A percentile compares a stretch with the other conserved stretches of the same genome.
These are phyloP conservation scores for Magnusiomyces paraingens DNA, from an alignment of 1,139 yeast genomes.

Conservation along the genomic window DNA sequence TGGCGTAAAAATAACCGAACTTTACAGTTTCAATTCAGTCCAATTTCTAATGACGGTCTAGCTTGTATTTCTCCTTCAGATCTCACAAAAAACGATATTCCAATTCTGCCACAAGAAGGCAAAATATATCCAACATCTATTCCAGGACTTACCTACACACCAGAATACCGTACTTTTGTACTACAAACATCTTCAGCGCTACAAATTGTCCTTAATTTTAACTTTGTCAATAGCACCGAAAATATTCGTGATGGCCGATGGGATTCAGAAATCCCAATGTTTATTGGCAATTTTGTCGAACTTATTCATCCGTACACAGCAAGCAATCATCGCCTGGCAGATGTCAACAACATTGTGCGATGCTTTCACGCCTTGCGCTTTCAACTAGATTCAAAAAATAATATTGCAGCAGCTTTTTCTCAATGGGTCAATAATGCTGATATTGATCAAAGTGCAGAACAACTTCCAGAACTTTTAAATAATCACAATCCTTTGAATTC, in stretches of 20 bases:
- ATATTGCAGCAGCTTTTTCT: conserved; percentile 19
- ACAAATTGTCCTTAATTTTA: conserved; percentile 9
- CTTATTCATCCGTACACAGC: conserved; percentile 11
- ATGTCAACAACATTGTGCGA: conserved; percentile 21
- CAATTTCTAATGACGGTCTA: conserved; percentile 37
- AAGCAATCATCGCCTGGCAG: conserved; percentile 16
- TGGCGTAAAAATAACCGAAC: conserved; percentile 35
- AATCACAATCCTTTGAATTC: too few relatives aligned
- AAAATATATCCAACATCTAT: conserved; percentile 37
- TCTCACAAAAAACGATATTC: conserved; percentile 16
- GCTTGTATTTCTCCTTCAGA: conserved; percentile 37
- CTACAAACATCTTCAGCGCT: conserved; percentile 29
- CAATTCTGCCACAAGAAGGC: conserved; percentile 25
- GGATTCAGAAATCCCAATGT: conserved; percentile 10
- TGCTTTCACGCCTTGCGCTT: conserved; percentile 23
- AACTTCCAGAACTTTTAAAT: too few relatives aligned
- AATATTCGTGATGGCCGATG: conserved; percentile 14
- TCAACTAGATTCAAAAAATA: conserved; percentile 17
- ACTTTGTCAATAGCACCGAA: conserved; percentile 6
- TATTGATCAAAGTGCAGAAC: too few relatives aligned
- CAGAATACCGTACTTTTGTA: conserved; percentile 36
- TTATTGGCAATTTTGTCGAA: conserved; percentile 14
- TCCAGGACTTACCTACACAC: conserved; percentile 36
- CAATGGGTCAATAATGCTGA: conserved; percentile 24
- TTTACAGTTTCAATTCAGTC: conserved; percentile 39